These are phyloP conservation scores for Haplosporangium gracile DNA, from an alignment of 192 early-diverging fungal species.

Conservation along the genomic window DNA sequence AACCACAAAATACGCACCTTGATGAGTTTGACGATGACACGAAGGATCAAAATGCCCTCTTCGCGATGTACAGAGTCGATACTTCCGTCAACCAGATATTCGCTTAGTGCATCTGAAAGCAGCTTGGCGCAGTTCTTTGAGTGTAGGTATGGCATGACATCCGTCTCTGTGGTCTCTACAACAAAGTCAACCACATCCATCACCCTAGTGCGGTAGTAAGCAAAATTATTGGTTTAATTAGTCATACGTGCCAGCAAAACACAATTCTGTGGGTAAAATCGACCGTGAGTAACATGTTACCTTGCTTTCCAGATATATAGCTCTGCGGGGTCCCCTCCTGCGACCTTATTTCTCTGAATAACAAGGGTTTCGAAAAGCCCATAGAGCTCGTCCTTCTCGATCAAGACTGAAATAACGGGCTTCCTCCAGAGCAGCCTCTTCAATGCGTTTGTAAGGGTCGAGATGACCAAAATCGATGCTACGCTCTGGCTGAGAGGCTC, in stretches of 20 bases:
- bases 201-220: constrained; percentile 3
- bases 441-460: constrained; percentile 45
- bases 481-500: constrained; percentile 49
- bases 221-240: background rate
- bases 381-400: constrained; percentile 40
- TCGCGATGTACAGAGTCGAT: constrained; percentile 57
- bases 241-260: background rate
- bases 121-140: constrained; percentile 52
- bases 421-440: constrained; percentile 51
- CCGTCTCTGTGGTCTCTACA: constrained; percentile 40
- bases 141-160: constrained; percentile 50
- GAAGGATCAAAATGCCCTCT: constrained; percentile 50
- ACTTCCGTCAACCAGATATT: constrained; percentile 50
- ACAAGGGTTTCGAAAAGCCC: constrained; percentile 43
- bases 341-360: constrained; percentile 23
- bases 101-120: constrained; percentile 46
- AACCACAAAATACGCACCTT: constrained; percentile 26
- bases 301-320: constrained; percentile 56
- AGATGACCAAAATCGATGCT: constrained; percentile 47
- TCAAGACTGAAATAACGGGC: constrained; percentile 40
- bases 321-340: constrained; percentile 47
- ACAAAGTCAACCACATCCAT: constrained; percentile 45
- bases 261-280: background rate
- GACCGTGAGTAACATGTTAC: background rate
- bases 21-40: constrained; percentile 57